Evolutionary conservation across 352 stramenopile species (phyloP), one percentile per base, ranked within the genome.

Genomic region (Phytopythium montanum): DNA sequence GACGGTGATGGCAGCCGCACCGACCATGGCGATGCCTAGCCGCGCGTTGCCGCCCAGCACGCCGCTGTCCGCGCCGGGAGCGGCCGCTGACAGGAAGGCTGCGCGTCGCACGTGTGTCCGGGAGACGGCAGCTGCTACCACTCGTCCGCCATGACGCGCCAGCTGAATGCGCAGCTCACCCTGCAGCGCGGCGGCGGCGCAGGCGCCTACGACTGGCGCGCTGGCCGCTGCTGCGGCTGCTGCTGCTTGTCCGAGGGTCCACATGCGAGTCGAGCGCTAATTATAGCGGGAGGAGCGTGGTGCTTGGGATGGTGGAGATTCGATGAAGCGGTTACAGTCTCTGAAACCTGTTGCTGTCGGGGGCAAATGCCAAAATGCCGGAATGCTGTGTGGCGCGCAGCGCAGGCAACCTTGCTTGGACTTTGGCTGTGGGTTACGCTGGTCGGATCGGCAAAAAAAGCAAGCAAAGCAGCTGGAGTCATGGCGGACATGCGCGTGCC

Each of bases 1-100:
- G 44, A 85, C 53, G 45, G 70, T 80, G 41, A 90, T 66, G 29
- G 75, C 77, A 6, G 76, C 74, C 2, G 76, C 75, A 26, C 79
- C 72, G 12, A 76, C 65, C 10, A 87, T 52, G 7, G 77, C 80
- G 9, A 87, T 59, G 61, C 77, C 76, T 9, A 90, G 46, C 13
- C 54, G 54, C 13, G 56, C 56, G 8, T 50, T 60, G 13, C 70
- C 51, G 51, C 21, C 28, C 26, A 54, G 12, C 29, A 56, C n/a
- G 33, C 21, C 21, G 16, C 29, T 29, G 19, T 21, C 18, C 5
- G 33, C 51, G 34, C 28, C 34, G 10, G 51, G 3, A 6, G 49
- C 49, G 29, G 16, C 31, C 28, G 29, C 29, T 0, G 28, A 14
- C 18, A 28, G 8, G 21, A 66, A 52, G 0, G 59, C 29, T 13